Evolutionary conservation across 2,329 filamentous ascomycete genomes (phyloP), one percentile per base, ranked within the genome.

Genomic region (Atkinsonella texensis): DNA sequence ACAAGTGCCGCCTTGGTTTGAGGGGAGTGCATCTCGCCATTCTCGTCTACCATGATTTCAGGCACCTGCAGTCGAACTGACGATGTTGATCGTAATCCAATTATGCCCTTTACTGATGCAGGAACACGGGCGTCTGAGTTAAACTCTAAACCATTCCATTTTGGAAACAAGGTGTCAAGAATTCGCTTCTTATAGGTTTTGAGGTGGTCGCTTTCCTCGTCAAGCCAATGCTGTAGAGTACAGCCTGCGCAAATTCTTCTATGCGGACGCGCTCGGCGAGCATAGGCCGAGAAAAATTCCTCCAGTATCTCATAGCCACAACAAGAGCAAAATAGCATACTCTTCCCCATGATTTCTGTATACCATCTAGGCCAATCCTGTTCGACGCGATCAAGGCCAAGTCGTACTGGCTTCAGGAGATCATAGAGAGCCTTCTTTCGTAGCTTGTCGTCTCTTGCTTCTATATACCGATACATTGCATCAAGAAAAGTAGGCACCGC

Each of bases 71-170:
- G 49, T 3, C 61, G 56, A 7, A 51, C 32, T 5, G 46, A 50
- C 3, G 56, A 49, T 0, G 48, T 55, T 0, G 61, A 55, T 10
- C 53, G 45, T 6, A 67, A 53, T 0, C 35, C 53, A 7, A 67
- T 50, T 2, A 68, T 23, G 5, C 33, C 50, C 1, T 40, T 40
- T 1, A 57, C 60, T 7, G 51, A 35, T 2, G 38, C 17, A 32
- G 55, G 46, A 1, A 68, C 20, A 0, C 66, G 66, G 0, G 67
- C 66, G 15, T 68, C 63, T 2, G 33, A 1, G 47, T 70, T 69
- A 56, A 66, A 67, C 0, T 15, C 52, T 0, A 11, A 32, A 0
- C 33, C 50, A 1, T 60, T 39, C 64, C 65, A 67, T 0, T 57
- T 43, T 1, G 59, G 54, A n/a, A 63, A 66, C 2, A 69, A 58